These are phyloP conservation scores for Fusarium albosuccineum DNA, from an alignment of 2,329 filamentous ascomycete species.

Conservation along the genomic window DNA sequence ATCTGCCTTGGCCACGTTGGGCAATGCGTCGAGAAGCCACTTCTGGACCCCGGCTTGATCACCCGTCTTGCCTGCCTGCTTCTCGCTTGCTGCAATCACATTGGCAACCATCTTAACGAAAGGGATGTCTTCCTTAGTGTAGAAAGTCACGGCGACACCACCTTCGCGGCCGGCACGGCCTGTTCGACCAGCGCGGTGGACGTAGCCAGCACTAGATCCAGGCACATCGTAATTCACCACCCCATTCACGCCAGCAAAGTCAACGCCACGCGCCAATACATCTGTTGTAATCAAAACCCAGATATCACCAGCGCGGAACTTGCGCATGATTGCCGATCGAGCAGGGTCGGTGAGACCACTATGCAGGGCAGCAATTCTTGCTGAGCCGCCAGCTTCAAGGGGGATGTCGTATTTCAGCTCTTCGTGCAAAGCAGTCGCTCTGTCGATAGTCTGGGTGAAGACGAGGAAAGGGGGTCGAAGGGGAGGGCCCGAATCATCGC, in stretches of 20 bases:
- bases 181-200: conserved; percentile 93
- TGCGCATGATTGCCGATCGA: conserved; percentile 85
- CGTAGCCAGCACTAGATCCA: conserved; percentile 88
- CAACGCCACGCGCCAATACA: conserved; percentile 89
- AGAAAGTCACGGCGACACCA: conserved; percentile 92
- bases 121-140: conserved; percentile 94
- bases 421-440: conserved; percentile 86
- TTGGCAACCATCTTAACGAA: conserved; percentile 93
- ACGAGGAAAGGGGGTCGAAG: conserved; percentile 92
- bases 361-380: conserved; percentile 90
- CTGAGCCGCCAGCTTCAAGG: conserved; percentile 83
- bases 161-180: conserved; percentile 89
- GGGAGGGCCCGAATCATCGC: conserved; percentile 65
- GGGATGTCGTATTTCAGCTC: conserved; percentile 97
- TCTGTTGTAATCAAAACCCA: conserved; percentile 98
- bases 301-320: conserved; percentile 90
- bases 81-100: conserved; percentile 87
- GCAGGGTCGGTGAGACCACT: conserved; percentile 83
- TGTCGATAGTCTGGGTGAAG: conserved; percentile 95
- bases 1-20: conserved; percentile 84
- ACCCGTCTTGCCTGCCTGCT: conserved; percentile 69
- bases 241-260: conserved; percentile 94
- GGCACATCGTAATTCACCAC: conserved; percentile 99
- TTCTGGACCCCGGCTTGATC: conserved; percentile 75
- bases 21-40: conserved; percentile 91